Evolutionary conservation across 1,284 basidiomycete species (phyloP).

Genomic region (Moesziomyces parantarcticus): DNA sequence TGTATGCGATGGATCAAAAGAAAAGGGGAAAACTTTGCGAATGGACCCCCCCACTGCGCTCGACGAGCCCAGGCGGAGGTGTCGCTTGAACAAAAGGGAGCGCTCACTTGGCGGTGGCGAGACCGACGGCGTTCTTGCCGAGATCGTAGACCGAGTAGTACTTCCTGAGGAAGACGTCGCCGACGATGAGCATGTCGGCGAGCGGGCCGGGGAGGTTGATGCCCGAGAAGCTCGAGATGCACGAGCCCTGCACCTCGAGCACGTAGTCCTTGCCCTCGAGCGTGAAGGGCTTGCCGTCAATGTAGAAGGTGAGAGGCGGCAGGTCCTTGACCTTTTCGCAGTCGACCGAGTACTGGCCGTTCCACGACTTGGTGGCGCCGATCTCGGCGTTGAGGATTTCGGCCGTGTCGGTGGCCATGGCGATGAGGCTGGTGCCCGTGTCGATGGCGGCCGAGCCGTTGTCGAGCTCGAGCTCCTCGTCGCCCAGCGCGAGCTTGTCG

Average conservation of each 20-base stretch:
- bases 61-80: not conserved
- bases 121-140: slow-evolving; percentile 84
- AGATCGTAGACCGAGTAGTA: slow-evolving; percentile 96
- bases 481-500: slow-evolving; percentile 70
- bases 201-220: slow-evolving; percentile 90
- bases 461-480: slow-evolving; percentile 83
- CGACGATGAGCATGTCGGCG: slow-evolving; percentile 91
- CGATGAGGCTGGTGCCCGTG: slow-evolving; percentile 86
- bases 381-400: slow-evolving; percentile 96
- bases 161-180: slow-evolving; percentile 74
- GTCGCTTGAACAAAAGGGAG: not conserved
- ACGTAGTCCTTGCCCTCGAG: slow-evolving; percentile 89
- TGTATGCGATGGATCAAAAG: too few species aligned
- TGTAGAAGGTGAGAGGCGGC: slow-evolving; percentile 84
- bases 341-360: slow-evolving; percentile 73
- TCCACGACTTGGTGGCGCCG: slow-evolving; percentile 67
- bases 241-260: slow-evolving; percentile 86
- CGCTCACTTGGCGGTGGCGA: slow-evolving; percentile 73
- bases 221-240: slow-evolving; percentile 92
- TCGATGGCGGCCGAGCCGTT: slow-evolving; percentile 84
- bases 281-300: slow-evolving; percentile 73
- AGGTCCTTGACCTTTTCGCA: slow-evolving; percentile 84
- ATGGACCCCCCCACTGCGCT: too few species aligned
- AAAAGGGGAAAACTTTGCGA: too few species aligned
- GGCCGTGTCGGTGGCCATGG: slow-evolving; percentile 90